Conservation (phyloP, 2,329 filamentous ascomycete genomes). For the Cryphonectria japonica region DNA sequence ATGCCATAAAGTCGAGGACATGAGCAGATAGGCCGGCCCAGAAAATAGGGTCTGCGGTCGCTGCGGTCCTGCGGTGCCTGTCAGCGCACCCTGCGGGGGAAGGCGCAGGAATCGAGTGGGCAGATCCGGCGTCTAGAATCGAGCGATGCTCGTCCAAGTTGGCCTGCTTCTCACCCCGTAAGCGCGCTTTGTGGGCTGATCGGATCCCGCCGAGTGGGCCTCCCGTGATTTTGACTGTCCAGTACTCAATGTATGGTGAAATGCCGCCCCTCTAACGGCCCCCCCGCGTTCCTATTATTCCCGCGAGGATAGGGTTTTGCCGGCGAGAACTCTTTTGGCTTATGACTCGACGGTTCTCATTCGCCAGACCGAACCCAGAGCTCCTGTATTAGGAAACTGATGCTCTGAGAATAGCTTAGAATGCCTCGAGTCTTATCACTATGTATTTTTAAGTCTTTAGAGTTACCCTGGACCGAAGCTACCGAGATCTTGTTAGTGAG, state of each 20-base stretch:
- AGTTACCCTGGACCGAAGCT: background rate
- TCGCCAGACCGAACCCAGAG: background rate
- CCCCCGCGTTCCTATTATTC: slow-evolving; percentile 4
- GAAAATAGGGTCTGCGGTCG: background rate
- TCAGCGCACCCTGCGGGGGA: slow-evolving; percentile 13
- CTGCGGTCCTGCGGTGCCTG: slow-evolving; percentile 11
- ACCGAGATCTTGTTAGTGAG: no score
- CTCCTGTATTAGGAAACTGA: background rate
- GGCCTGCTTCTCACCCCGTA: slow-evolving; percentile 19
- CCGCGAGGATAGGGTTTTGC: background rate
- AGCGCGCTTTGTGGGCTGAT: slow-evolving; percentile 29
- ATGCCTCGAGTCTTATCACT: background rate
- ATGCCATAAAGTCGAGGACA: slow-evolving; percentile 17
- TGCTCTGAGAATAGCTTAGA: background rate
- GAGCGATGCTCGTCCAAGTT: slow-evolving; percentile 16
- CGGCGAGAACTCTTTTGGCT: background rate
- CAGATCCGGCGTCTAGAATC: slow-evolving; percentile 24
- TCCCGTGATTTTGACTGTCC: background rate
- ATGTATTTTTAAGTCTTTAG: background rate
- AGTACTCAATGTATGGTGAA: background rate
- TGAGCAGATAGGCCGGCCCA: slow-evolving; percentile 23
- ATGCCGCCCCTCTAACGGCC: no score
- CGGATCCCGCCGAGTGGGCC: slow-evolving; percentile 27
- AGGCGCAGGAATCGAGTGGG: slow-evolving; percentile 23
- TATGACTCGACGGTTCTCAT: background rate